A percentile compares a stretch with the other conserved stretches of the same genome.
These are phyloP conservation scores for Clarkia xantiana DNA, from an alignment of 345 rosid species.

Conservation along the genomic window DNA sequence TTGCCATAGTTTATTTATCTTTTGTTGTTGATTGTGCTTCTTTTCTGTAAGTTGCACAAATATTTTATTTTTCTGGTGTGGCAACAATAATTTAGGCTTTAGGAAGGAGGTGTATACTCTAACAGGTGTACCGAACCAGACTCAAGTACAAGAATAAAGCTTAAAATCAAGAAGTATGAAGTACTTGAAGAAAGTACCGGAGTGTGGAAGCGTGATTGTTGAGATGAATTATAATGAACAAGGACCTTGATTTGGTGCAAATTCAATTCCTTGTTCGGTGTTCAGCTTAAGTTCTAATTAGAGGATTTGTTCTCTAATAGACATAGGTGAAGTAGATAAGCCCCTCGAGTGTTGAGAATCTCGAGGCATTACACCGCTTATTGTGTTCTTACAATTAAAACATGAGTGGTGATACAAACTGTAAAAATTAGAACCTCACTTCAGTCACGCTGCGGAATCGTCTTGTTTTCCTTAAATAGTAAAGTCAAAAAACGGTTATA, in stretches of 20 bases:
- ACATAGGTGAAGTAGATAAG: conserved; percentile 12
- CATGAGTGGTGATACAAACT: too few relatives aligned
- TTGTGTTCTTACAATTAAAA: too few relatives aligned
- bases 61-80: conserved; percentile 28
- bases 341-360: conserved; percentile 6
- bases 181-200: neutral
- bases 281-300: neutral
- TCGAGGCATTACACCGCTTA: neutral
- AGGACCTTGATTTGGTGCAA: conserved; percentile 13
- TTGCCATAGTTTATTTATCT: too few relatives aligned
- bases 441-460: too few relatives aligned
- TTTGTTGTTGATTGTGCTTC: too few relatives aligned
- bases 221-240: conserved; percentile 1
- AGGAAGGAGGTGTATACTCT: conserved; percentile 24
- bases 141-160: conserved; percentile 12
- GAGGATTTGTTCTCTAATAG: conserved; percentile 3
- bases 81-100: conserved; percentile 27
- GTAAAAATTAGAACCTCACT: too few relatives aligned
- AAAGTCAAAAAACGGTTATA: too few relatives aligned
- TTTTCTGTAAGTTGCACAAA: too few relatives aligned
- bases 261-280: conserved; percentile 2
- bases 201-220: neutral
- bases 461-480: too few relatives aligned
- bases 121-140: conserved; percentile 2
- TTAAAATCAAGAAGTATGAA: neutral